Conservation (phyloP, 192 early-diverging fungal genomes). For the Podila minutissima region DNA sequence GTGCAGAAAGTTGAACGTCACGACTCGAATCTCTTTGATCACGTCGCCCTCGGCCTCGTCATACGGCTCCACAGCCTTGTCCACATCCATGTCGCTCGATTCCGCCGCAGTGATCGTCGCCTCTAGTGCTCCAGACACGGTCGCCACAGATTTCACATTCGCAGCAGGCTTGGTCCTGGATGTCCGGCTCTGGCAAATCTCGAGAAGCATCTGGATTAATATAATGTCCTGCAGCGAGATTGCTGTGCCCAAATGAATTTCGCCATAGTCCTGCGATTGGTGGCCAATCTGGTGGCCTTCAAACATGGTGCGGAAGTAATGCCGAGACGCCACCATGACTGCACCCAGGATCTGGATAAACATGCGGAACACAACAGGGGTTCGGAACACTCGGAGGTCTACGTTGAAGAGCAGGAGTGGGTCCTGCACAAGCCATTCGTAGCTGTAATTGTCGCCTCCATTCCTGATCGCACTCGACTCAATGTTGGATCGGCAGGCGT, state of each 20-base stretch:
- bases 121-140: not conserved
- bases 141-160: too few species aligned
- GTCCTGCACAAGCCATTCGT: slow-evolving; percentile 43
- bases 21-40: slow-evolving; percentile 30
- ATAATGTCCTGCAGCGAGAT: slow-evolving; percentile 30
- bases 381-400: slow-evolving; percentile 25
- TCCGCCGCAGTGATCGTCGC: not conserved
- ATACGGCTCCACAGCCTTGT: not conserved
- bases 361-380: slow-evolving; percentile 37
- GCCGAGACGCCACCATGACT: slow-evolving; percentile 41
- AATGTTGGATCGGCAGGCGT: slow-evolving; percentile 3
- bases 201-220: slow-evolving; percentile 32
- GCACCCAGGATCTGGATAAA: slow-evolving; percentile 50
- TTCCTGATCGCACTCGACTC: not conserved
- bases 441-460: slow-evolving; percentile 1
- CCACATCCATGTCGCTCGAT: not conserved
- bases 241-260: slow-evolving; percentile 27
- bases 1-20: slow-evolving; percentile 47
- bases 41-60: not conserved
- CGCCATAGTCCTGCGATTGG: slow-evolving; percentile 28
- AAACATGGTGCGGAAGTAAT: slow-evolving; percentile 24
- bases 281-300: slow-evolving; percentile 8
- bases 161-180: slow-evolving; percentile 1
- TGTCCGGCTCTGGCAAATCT: slow-evolving; percentile 20
- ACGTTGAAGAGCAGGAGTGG: slow-evolving; percentile 42